These are phyloP conservation scores for Styphnolobium japonicum DNA, from an alignment of 306 rosid species.

Conservation along the genomic window DNA sequence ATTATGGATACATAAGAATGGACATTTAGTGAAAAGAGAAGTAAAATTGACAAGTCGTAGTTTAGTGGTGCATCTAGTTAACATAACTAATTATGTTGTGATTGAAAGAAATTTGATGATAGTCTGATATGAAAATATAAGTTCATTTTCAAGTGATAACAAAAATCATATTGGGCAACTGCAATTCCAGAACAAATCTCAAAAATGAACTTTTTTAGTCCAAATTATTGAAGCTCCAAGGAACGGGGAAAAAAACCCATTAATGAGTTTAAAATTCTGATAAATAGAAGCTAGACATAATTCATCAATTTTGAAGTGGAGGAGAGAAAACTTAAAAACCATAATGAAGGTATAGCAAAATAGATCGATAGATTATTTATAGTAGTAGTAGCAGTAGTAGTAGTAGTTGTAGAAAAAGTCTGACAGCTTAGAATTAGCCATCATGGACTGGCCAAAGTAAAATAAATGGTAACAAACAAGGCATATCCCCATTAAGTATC, in stretches of 20 bases:
- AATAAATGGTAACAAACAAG: not conserved
- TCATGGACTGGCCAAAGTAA: constrained; percentile 3
- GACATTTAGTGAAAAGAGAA: constrained; percentile 4
- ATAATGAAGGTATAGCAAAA: constrained; percentile 7
- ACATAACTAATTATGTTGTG: not conserved
- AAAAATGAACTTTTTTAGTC: not conserved
- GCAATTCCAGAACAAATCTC: not conserved
- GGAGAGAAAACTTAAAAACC: not conserved
- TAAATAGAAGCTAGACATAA: not conserved
- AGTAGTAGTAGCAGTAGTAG: not conserved
- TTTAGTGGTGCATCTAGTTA: not conserved
- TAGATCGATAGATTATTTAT: not conserved
- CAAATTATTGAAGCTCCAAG: not conserved
- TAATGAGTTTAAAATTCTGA: not conserved
- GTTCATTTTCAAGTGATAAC: constrained; percentile 13
- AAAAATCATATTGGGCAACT: not conserved
- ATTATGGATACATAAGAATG: constrained; percentile 37
- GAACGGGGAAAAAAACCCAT: not conserved
- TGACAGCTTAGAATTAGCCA: not conserved
- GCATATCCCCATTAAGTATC: not conserved
- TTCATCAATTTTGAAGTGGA: not conserved
- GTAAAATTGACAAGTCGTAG: not conserved
- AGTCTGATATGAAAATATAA: not conserved
- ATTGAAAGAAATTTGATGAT: not conserved
- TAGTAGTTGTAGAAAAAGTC: not conserved